Evolutionary conservation across 805 yeast species (phyloP).

Genomic region (Cyberlindnera lachancei): DNA sequence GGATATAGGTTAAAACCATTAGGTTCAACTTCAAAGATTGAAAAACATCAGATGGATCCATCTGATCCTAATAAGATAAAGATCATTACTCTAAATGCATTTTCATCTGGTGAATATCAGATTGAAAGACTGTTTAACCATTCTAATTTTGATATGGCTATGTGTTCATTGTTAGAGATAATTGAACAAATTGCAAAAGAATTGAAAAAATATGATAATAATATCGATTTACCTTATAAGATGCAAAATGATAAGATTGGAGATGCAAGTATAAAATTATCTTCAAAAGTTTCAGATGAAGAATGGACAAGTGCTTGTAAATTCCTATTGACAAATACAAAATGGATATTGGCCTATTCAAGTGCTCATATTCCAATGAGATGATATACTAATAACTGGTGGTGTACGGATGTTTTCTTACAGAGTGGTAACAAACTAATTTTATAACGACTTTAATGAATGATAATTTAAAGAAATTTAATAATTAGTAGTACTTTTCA

Average conservation of each 20-base stretch:
- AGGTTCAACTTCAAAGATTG: constrained; percentile 78
- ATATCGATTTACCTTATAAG: constrained; percentile 64
- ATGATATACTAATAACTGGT: background rate
- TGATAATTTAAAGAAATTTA: too few relatives aligned
- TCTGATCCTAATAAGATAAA: constrained; percentile 27
- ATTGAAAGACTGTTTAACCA: constrained; percentile 65
- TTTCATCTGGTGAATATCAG: constrained; percentile 66
- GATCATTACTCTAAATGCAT: constrained; percentile 33
- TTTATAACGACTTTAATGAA: too few relatives aligned
- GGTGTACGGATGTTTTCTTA: too few relatives aligned
- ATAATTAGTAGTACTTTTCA: too few relatives aligned
- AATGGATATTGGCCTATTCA: constrained; percentile 79
- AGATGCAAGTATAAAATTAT: constrained; percentile 63
- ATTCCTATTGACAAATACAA: constrained; percentile 66
- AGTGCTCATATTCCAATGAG: constrained; percentile 28
- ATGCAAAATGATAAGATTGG: constrained; percentile 71
- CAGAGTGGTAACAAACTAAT: too few relatives aligned
- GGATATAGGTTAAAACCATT: constrained; percentile 67
- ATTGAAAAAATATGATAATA: constrained; percentile 38
- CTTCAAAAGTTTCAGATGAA: constrained; percentile 53
- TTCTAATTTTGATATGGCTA: constrained; percentile 69
- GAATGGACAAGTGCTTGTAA: constrained; percentile 92
- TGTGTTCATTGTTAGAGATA: constrained; percentile 70
- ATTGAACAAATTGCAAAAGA: constrained; percentile 28
- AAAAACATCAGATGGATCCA: constrained; percentile 39